Evolutionary conservation across 2,329 filamentous ascomycete species (phyloP), one percentile per base, ranked within the genome.

Genomic region (Fusarium chaquense): DNA sequence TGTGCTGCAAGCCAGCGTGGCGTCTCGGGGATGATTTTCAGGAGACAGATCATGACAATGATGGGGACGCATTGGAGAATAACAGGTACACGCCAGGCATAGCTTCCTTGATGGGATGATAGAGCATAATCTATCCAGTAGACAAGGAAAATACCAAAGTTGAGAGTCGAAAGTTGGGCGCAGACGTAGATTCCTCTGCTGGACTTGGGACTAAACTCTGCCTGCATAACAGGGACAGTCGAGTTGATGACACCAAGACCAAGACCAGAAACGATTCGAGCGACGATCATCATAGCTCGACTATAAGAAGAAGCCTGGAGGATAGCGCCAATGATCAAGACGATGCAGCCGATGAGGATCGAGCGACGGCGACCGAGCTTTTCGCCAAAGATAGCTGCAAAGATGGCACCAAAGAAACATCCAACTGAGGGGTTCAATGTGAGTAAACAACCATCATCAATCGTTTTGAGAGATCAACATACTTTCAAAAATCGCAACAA

Each of bases 61-160:
- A 81, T 75, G 62, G 81, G 81, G 44, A 82, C 54, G 67, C 77
- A 79, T 59, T 84, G 82, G 5, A 83, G 66, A 5, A 79, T 78
- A n/a, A 82, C 76, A 1, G 81, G 81, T 2, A 83, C 60, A 6
- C 82, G 70, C 82, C 81, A 83, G 9, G 79, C 75, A 51, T 78
- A 81, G 67, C 77, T 78, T 1, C 68, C 61, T 0, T 57, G 28
- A 2, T 76, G 73, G 0, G 71, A 75, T 2, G 77, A 79, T 44
- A 84, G 78, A 15, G 73, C 82, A 45, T 83, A 83, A 51, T 83
- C 81, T 59, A 84, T 80, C 81, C 83, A 84, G 64, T 83, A 83
- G 3, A 81, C 78, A 30, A 84, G 68, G 51, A 81, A 78, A 51
- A 83, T 82, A 3, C 80, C 83, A 18, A 84, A 80, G 63, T 84